Evolutionary conservation across 176 grass and related monocot species (phyloP).

Genomic region (Musa acuminata): DNA sequence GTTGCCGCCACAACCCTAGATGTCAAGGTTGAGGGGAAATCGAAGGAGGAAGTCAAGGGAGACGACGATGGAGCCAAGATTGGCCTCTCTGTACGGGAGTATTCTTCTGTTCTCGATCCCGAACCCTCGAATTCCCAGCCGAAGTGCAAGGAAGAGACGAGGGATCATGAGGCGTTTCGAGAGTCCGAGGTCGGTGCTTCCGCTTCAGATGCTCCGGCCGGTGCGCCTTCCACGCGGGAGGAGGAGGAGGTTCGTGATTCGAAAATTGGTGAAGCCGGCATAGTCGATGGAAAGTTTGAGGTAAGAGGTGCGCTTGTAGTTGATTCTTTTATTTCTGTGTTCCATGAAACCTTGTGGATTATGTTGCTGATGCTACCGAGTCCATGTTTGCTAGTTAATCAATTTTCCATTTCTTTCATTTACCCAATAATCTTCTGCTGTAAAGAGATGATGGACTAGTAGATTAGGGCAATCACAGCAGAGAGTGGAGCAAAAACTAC

Average conservation of each 20-base stretch:
- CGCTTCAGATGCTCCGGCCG: neutral
- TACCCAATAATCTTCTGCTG: neutral
- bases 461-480: neutral
- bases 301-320: neutral
- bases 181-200: neutral
- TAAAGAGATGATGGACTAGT: neutral
- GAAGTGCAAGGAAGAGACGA: neutral
- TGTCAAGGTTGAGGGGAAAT: neutral
- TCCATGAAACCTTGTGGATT: neutral
- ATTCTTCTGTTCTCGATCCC: neutral
- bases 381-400: neutral
- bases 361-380: neutral
- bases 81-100: neutral
- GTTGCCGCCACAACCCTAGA: neutral
- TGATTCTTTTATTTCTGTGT: neutral
- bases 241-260: slow-evolving; percentile 1
- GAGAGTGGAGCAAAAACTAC: neutral
- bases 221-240: neutral
- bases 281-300: neutral
- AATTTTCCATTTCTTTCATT: neutral
- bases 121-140: neutral
- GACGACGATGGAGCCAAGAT: neutral
- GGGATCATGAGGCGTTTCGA: neutral
- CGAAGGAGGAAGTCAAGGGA: neutral
- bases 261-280: neutral